Evolutionary conservation across 768 basidiomycete genomes (phyloP).

Genomic region (Mycena pura): DNA sequence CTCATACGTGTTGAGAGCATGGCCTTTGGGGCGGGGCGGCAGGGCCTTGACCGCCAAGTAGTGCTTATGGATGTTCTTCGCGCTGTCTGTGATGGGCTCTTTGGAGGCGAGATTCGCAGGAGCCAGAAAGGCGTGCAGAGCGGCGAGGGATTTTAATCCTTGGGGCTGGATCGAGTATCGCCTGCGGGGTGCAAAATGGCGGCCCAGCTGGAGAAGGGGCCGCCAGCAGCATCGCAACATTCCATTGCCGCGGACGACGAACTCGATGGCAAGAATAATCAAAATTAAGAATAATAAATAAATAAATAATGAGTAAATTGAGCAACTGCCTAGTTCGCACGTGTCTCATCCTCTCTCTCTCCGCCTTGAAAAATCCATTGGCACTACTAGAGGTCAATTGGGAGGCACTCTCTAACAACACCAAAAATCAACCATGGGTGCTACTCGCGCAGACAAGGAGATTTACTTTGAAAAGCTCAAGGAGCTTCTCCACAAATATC

Average conservation of each 20-base stretch:
- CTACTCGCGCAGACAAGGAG: slow-evolving; percentile 87
- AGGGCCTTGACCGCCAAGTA: slow-evolving; percentile 45
- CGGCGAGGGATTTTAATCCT: slow-evolving; percentile 17
- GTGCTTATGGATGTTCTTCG: slow-evolving; percentile 44
- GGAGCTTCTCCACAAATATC: slow-evolving; percentile 88
- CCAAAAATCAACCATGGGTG: slow-evolving; percentile 78
- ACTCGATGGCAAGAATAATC: slow-evolving; percentile 8
- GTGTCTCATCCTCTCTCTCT: slow-evolving; percentile 27
- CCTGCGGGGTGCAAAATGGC: slow-evolving; percentile 4
- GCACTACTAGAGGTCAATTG: slow-evolving; percentile 90
- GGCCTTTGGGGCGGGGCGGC: slow-evolving; percentile 31
- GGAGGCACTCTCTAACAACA: slow-evolving; percentile 73
- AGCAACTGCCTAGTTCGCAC: slow-evolving; percentile 7
- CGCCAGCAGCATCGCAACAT: slow-evolving; percentile 76
- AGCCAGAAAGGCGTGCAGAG: slow-evolving; percentile 33
- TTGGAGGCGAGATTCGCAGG: slow-evolving; percentile 21
- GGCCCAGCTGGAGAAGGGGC: slow-evolving; percentile 24
- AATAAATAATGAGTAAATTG: too few species aligned
- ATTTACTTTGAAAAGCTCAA: slow-evolving; percentile 93
- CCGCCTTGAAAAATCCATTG: slow-evolving; percentile 97
- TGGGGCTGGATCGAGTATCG: neutral
- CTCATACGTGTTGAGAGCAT: slow-evolving; percentile 41
- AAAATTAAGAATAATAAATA: too few species aligned
- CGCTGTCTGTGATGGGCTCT: slow-evolving; percentile 31
- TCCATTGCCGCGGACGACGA: slow-evolving; percentile 71